Evolutionary conservation across 2,329 filamentous ascomycete genomes (phyloP), one percentile per base, ranked within the genome.

Genomic region (Coniella lustricola): DNA sequence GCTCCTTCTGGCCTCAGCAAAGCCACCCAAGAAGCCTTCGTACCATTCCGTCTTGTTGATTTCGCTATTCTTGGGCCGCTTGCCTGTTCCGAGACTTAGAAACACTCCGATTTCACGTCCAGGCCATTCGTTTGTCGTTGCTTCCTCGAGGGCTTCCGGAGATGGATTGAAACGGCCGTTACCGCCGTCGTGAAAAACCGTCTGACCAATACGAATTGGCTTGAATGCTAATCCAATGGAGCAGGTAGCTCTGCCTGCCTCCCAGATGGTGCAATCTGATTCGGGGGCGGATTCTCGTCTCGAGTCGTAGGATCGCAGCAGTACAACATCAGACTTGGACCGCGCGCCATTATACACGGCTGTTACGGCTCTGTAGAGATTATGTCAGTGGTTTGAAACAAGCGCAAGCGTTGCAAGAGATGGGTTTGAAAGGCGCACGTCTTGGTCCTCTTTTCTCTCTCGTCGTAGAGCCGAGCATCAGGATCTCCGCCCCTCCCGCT

Each of bases 191-290:
- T 95, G 85, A 61, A 98, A 98, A 9, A 90, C 76, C 1, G 90
- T 91, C 64, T 97, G 91, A 3, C 93, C 93, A 34, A 98, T 87
- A 56, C 87, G 85, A 43, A 98, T 90, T 0, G 91, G 90, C 64
- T 98, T 98, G 70, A 98, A 98, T 1, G 93, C 93, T 37, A 96
- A 74, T 0, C 87, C 89, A 1, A 91, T 93, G 1, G 93, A 88
- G 46, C 80, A 88, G 1, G 93, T 98, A n/a, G 93, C 93, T 52
- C 93, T 82, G 10, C 93, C 93, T 4, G 93, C 93, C 68, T 98
- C 85, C 93, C 93, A 98, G 49, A 98, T 93, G 39, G 85, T 95
- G 67, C 90, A 95, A 61, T 95, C 87, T 53, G 89, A 91, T 64
- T 96, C 90, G 2, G 91, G 87, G 0, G 90, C 79, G 0, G 90